These are phyloP conservation scores for Irpex sp. DNA, from an alignment of 1,284 basidiomycete genomes.

Conservation along the genomic window DNA sequence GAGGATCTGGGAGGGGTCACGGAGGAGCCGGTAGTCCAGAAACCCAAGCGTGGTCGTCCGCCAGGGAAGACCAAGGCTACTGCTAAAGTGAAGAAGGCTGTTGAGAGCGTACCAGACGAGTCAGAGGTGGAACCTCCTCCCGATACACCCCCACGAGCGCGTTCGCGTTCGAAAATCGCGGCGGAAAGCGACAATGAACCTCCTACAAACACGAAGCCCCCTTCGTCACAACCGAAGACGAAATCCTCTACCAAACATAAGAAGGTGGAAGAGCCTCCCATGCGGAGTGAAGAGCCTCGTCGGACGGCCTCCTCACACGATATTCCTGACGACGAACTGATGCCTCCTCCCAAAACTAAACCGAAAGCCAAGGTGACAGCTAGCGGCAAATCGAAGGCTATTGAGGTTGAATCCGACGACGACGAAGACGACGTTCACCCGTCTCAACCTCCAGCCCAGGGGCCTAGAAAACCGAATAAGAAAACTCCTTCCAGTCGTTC, in stretches of 20 bases:
- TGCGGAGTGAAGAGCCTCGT: not conserved
- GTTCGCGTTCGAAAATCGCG: constrained; percentile 3
- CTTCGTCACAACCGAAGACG: constrained; percentile 1
- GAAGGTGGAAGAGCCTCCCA: not conserved
- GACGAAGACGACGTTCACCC: not conserved
- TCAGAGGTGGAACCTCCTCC: constrained; percentile 7
- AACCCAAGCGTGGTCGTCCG: constrained; percentile 21
- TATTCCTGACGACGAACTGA: not conserved
- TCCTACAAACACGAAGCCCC: not conserved
- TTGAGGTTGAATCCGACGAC: constrained; percentile 2
- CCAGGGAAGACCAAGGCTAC: constrained; percentile 11
- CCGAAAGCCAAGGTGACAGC: constrained; percentile 11
- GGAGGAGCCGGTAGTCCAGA: constrained; percentile 10
- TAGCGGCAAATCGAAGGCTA: not conserved
- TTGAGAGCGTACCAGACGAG: not conserved
- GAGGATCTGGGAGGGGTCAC: constrained; percentile 9
- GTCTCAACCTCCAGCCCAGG: not conserved
- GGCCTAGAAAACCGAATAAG: not conserved
- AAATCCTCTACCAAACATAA: constrained; percentile 1
- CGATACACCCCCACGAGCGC: not conserved
- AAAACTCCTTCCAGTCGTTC: not conserved
- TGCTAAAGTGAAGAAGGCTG: constrained; percentile 4
- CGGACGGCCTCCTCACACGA: not conserved
- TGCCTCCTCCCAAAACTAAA: constrained; percentile 14
- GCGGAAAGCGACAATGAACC: not conserved